phyloP scores from a whole-genome alignment of 1,284 basidiomycete genomes.

The Abortiporus biennis region DNA sequence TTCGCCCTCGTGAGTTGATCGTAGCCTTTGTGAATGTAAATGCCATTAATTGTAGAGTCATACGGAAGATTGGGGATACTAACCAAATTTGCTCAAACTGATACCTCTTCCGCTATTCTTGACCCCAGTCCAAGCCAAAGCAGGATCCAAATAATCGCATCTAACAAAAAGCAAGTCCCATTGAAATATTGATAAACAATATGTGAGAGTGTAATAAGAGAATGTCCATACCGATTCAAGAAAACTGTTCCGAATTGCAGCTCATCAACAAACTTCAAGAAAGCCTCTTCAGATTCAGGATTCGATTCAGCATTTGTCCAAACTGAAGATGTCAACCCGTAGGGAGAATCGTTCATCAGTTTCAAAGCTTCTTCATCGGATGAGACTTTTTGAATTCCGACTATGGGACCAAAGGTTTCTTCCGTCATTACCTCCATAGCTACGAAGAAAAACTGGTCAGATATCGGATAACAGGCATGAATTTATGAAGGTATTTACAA shows the following conservation, averaged over 20 bases:
- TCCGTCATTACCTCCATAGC: constrained; percentile 92
- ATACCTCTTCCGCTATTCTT: constrained; percentile 91
- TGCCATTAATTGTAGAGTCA: not conserved
- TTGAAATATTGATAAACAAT: not conserved
- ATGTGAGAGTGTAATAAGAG: not conserved
- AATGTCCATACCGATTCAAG: constrained; percentile 59
- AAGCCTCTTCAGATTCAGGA: constrained; percentile 57
- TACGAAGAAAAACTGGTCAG: constrained; percentile 25
- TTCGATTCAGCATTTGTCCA: constrained; percentile 78
- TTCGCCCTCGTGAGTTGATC: constrained; percentile 76
- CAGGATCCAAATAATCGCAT: constrained; percentile 87
- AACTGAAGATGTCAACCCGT: constrained; percentile 88
- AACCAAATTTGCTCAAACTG: constrained; percentile 85
- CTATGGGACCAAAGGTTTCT: constrained; percentile 86
- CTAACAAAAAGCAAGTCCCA: constrained; percentile 24
- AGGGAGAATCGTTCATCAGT: constrained; percentile 96
- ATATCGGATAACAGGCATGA: constrained; percentile 5
- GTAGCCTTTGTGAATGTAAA: constrained; percentile 43
- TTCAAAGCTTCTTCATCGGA: constrained; percentile 81
- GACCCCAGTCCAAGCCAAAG: constrained; percentile 89
- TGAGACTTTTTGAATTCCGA: constrained; percentile 86
- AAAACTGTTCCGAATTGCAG: constrained; percentile 91
- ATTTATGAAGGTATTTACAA: constrained; percentile 39
- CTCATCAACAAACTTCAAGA: constrained; percentile 65
- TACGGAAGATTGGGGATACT: constrained; percentile 19